Base-by-base conservation (phyloP, 2,329 filamentous ascomycete species). In the Colletotrichum paranaense region DNA sequence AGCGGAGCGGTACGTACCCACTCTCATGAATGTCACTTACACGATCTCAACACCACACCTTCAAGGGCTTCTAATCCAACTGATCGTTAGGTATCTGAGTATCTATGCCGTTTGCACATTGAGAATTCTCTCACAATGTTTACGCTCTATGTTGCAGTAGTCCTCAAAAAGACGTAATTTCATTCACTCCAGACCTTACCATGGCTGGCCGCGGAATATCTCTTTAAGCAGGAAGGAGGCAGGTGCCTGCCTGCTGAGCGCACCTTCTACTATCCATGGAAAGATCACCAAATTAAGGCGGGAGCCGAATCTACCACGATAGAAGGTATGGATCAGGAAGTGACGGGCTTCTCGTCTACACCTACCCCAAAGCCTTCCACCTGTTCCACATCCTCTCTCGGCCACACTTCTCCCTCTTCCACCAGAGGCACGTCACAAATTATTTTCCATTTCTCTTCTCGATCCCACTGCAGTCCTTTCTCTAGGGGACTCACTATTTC, bases 1-100 rank as follows among this genome's bases (percentile, higher is more conserved):
- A 28, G 60, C 28, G 42, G 26, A 30, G 38, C 58, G 28, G 28
- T 68, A 72, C 68, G 68, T 72, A 68, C 49, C 68, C 24, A 49
- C 16, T n/a, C 42, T 11, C 42, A 49, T 49, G 16, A n/a, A 46
- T 62, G n/a, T 26, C 52, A 55, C 52, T 55, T 55, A 55, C 26
- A 55, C 52, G 52, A 55, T 49, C 42, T 49, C 19, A 49, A n/a
- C 19, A 49, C 16, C 19, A 49, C 42, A n/a, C 42, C 42, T 9
- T 49, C 42, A n/a, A n/a, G 7, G 19, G 8, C 4, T 19, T 19
- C 16, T 11, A 9, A 49, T 49, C 19, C 3, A 19, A n/a, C 19
- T 8, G 42, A 49, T 49, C 7, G 42, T 16, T 16, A 42, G 14
- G 6, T 6, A 42, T 42, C 7, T 42, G 38, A 42, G 38, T 42